phyloP scores from a whole-genome alignment of 768 basidiomycete genomes.

The Leccinum longicurvipes region DNA sequence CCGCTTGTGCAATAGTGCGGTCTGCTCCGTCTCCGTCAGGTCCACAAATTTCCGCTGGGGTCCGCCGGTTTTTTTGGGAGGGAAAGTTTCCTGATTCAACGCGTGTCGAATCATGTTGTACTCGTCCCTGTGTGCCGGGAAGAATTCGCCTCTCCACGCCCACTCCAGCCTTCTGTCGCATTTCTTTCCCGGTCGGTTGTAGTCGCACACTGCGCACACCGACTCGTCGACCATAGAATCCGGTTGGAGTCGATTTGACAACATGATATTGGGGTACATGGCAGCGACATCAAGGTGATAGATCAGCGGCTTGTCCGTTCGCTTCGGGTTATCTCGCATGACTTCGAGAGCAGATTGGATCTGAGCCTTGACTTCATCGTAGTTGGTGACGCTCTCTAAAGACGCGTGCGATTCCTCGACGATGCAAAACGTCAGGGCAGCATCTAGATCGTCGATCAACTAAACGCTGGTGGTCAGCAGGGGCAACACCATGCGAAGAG shows the following conservation, averaged over 20 bases:
- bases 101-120: conserved; percentile 99
- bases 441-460: conserved; percentile 93
- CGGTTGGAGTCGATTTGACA: conserved; percentile 97
- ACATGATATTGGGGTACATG: conserved; percentile 99
- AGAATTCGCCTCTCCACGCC: conserved; percentile 99
- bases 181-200: conserved; percentile 91
- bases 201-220: conserved; percentile 97
- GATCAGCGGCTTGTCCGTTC: conserved; percentile 89
- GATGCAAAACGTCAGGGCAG: conserved; percentile 86
- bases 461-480: conserved; percentile 28
- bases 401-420: conserved; percentile 77
- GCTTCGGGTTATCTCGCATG: conserved; percentile 88
- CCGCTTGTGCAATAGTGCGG: conserved; percentile 90
- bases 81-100: conserved; percentile 90
- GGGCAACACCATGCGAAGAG: background rate
- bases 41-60: conserved; percentile 82
- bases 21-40: conserved; percentile 80
- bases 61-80: conserved; percentile 68
- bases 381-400: conserved; percentile 87
- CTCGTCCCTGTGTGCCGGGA: conserved; percentile 95
- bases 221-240: conserved; percentile 98
- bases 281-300: conserved; percentile 99
- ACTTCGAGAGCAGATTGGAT: conserved; percentile 78
- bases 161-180: conserved; percentile 93
- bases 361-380: conserved; percentile 82